phyloP scores from a whole-genome alignment of 2,329 filamentous ascomycete genomes.

The Nothophaeocryptopus gaeumannii region DNA sequence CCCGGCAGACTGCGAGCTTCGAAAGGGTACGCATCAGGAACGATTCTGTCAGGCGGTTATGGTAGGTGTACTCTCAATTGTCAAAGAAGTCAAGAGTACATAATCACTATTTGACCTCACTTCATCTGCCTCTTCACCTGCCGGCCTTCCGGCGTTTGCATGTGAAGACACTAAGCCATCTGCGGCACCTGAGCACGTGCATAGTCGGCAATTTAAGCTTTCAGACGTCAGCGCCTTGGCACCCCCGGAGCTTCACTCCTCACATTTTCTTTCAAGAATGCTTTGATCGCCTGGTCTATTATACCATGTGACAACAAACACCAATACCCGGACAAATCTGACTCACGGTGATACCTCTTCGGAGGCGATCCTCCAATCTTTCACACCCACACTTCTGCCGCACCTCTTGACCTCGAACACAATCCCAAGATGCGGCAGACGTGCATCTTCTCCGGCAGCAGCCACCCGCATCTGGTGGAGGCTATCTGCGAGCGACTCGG shows the following conservation, averaged over 20 bases:
- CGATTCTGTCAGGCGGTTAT: no score
- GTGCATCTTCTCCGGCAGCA: slow-evolving; percentile 65
- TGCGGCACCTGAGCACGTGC: slow-evolving; percentile 4
- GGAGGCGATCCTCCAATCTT: slow-evolving; percentile 20
- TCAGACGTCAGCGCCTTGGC: not conserved
- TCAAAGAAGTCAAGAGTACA: no score
- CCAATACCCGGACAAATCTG: not conserved
- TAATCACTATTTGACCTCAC: no score
- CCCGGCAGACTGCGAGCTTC: no score
- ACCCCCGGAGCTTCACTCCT: slow-evolving; percentile 1
- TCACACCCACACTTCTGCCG: not conserved
- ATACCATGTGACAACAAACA: slow-evolving; percentile 15
- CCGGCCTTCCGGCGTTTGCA: no score
- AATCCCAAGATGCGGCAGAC: slow-evolving; percentile 58
- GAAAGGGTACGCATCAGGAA: no score
- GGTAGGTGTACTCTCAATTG: no score
- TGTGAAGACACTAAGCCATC: no score
- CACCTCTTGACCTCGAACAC: not conserved
- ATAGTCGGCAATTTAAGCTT: not conserved
- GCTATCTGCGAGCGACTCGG: slow-evolving; percentile 65
- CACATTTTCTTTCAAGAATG: slow-evolving; percentile 2
- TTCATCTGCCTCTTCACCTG: no score
- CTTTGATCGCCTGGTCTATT: not conserved
- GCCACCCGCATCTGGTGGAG: slow-evolving; percentile 62
- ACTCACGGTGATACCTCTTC: slow-evolving; percentile 23